Evolutionary conservation across 345 rosid species (phyloP), one percentile per base, ranked within the genome.

Genomic region (Brassica carinata): DNA sequence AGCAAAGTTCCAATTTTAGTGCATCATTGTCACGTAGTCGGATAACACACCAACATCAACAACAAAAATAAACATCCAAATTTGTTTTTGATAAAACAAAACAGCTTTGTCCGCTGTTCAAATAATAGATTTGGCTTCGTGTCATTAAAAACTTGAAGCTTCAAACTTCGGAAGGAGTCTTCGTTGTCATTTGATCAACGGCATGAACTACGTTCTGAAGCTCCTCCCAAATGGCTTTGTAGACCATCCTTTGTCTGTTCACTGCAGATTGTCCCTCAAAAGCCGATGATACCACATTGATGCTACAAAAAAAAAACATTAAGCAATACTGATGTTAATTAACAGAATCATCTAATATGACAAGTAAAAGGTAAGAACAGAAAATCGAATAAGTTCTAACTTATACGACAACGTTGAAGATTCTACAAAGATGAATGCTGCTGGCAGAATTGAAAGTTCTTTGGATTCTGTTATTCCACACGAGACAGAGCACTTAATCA

Each of bases 191-290:
- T 82, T 87, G 91, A 79, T 95, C 98, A 80, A 95, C 98, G 3
- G 95, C 99, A 76, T 93, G 99, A 73, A 95, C 97, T 0, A 91
- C 89, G 82, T 76, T 95, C 84, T 95, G 99, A 77, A 95, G 97
- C 89, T 95, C 99, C 79, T 93, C 99, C 99, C 99, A 93, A 79
- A 95, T 93, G 59, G 96, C 98, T 85, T 93, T 95, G 73, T 93
- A 95, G 27, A 95, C 99, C 97, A 95, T 95, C 81, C 99, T 89
- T 85, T 95, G 99, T 79, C 98, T 87, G 81, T 91, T 92, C 83
- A 95, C 98, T 2, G 91, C 87, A 0, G 94, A 91, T 67, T 95
- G 91, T 61, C 96, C 99, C 82, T 93, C 96, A 58, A 95, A 93
- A 18, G 87, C 86, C 38, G 92, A 87, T 38, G 98, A 87, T 27